Evolutionary conservation across 2,329 filamentous ascomycete species (phyloP), one percentile per base, ranked within the genome.

Genomic region (Rhexocercosporidium sp.): DNA sequence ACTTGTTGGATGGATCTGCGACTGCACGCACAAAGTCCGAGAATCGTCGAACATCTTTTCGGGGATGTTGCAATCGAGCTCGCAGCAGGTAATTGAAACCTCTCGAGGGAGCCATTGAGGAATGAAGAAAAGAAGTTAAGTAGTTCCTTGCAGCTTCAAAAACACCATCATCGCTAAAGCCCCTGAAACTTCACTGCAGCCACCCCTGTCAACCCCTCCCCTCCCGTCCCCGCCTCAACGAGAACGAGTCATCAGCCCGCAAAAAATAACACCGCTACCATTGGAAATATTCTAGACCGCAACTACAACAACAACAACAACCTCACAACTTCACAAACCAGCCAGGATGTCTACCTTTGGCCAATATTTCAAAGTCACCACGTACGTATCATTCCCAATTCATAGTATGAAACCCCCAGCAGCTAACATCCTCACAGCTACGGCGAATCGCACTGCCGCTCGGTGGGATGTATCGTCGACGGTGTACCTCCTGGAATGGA

Each of bases 401-500:
- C 66, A 31, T 20, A 18, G 9, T 8, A n/a, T 37, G 27, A 39
- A 41, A 14, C 12, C 1, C 22, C 39, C 54, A 66, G n/a, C 46
- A 44, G 64, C 57, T 72, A 29, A 65, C 68, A 66, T 69, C 39
- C 7, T 47, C 31, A 3, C 49, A 78, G 77, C 64, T 92, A 92
- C 82, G 92, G 92, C 78, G 92, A 94, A 81, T 96, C 92, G 66
- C 95, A 97, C 82, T 96, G 95, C 83, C 91, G 90, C 76, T 95
- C 92, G 37, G 94, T 98, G 76, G 94, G 94, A 77, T 96, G 93
- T 83, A 97, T 98, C 76, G 90, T 98, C 81, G 95, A 98, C 79
- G 94, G 94, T 75, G 92, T 89, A 77, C 96, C 95, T 41, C 94
- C 96, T 16, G 92, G 93, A 75, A 90, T 98, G 85, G 83, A 90